phyloP scores from a whole-genome alignment of 768 basidiomycete genomes.

The Coprinopsis sp. region DNA sequence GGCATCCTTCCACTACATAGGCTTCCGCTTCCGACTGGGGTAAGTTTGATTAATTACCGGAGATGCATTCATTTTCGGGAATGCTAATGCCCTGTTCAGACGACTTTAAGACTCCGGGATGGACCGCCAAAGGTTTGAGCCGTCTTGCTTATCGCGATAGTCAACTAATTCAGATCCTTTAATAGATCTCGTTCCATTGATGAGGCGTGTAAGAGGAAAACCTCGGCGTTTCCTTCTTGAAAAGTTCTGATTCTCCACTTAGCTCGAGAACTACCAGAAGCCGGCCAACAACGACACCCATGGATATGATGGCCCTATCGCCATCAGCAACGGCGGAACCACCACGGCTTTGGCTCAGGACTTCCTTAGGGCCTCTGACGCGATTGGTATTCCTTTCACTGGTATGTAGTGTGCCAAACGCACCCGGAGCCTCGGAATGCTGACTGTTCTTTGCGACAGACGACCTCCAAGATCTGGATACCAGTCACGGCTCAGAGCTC shows the following conservation, averaged over 20 bases:
- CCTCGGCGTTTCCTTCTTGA: not conserved
- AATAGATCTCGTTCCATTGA: constrained; percentile 63
- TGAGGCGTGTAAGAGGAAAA: constrained; percentile 49
- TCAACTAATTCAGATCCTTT: constrained; percentile 2
- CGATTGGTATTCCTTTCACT: constrained; percentile 59
- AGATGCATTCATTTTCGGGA: not conserved
- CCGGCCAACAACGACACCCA: constrained; percentile 62
- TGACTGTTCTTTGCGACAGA: constrained; percentile 32
- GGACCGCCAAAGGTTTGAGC: constrained; percentile 59
- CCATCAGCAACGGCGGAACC: constrained; percentile 65
- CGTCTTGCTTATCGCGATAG: not conserved
- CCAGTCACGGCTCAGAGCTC: constrained; percentile 60
- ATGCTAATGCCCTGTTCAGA: constrained; percentile 35
- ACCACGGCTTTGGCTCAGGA: constrained; percentile 63
- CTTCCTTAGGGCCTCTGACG: constrained; percentile 60
- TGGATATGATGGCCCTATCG: constrained; percentile 71
- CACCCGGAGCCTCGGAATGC: not conserved
- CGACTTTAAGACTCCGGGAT: constrained; percentile 68
- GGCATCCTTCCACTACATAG: constrained; percentile 28
- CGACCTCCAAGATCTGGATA: constrained; percentile 63
- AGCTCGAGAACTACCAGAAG: constrained; percentile 77
- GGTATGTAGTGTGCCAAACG: constrained; percentile 34
- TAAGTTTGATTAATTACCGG: constrained; percentile 21
- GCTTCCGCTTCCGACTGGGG: constrained; percentile 72
- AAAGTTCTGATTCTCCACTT: constrained; percentile 1